phyloP scores from a whole-genome alignment of 2,329 filamentous ascomycete genomes.

The Zymoseptoria passerinii region DNA sequence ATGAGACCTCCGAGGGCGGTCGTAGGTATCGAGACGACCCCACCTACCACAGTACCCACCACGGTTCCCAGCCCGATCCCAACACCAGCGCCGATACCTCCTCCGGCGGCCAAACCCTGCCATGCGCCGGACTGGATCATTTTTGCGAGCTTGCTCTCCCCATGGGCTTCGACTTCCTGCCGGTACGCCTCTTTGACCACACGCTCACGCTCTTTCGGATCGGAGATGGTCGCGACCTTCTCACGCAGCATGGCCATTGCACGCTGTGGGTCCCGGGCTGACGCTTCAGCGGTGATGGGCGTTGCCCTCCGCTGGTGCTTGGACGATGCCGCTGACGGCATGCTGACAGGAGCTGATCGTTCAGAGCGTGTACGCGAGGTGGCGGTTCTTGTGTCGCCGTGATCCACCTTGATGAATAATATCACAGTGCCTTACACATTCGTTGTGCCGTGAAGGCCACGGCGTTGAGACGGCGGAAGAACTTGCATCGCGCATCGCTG shows the following conservation, averaged over 20 bases:
- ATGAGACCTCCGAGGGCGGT: conserved; percentile 34
- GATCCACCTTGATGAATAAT: not conserved
- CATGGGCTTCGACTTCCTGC: conserved; percentile 27
- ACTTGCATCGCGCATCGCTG: not conserved
- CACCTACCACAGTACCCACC: conserved; percentile 34
- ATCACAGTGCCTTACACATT: not conserved
- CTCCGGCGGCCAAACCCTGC: conserved; percentile 35
- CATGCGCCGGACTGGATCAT: conserved; percentile 30
- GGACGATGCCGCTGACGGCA: not conserved
- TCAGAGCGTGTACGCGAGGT: not conserved
- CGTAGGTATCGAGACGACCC: conserved; percentile 33
- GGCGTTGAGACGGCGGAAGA: not conserved
- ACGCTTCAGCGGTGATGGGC: not conserved
- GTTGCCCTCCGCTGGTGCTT: conserved; percentile 1
- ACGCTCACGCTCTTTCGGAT: conserved; percentile 22
- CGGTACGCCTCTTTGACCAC: conserved; percentile 26
- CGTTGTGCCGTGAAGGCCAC: not conserved
- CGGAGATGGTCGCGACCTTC: conserved; percentile 14
- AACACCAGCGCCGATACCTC: conserved; percentile 36
- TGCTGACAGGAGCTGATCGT: not conserved
- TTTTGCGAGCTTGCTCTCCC: conserved; percentile 21
- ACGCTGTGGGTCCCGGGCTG: not conserved
- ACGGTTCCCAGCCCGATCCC: conserved; percentile 36
- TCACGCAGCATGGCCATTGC: conserved; percentile 10
- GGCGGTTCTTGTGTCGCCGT: not conserved